Base-by-base conservation (phyloP, 768 basidiomycete species). In the Agrocybe chaxingu region DNA sequence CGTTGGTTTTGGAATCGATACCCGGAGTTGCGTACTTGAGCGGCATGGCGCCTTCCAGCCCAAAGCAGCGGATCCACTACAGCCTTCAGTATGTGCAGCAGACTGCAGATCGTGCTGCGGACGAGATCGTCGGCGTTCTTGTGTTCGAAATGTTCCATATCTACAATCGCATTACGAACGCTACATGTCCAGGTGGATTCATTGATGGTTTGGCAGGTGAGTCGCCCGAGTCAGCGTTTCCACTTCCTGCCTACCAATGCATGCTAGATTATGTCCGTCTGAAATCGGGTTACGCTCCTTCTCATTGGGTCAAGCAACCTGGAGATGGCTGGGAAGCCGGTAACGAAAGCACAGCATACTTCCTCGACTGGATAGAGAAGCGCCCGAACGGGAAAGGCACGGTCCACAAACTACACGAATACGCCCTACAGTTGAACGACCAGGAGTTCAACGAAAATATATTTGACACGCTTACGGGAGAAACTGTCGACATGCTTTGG, bases 401-500 rank as follows among this genome's bases (percentile, higher is more conserved):
- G 16, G 24, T 55, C 29, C 44, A 41, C 4, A 18, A 13, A 12
- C 39, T 55, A 8, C 39, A 47, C 19, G 37, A 39, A 35, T 24
- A 24, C 24, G 24, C 24, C 24, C 5, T 24, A 24, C 16, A 32
- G 13, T 8, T 55, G 34, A 45, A 43, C 29, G 10, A 13, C 5
- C 31, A 33, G 37, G 8, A 7, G 9, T 36, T 30, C 18, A 19
- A 39, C 39, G 12, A 5, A 4, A 29, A 39, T 12, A 18, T 44
- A n/a, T 47, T 55, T 30, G 41, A 33, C 4, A 46, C 38, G 29
- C 9, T 58, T 24, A 53, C 53, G 30, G 59, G 59, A 29, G 34
- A 48, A 13, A 46, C 48, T 35, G 47, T 58, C 30, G 43, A 33
- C 16, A 54, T 57, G 45, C 57, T 54, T 2, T 61, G 59, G 59